Evolutionary conservation across 306 rosid genomes (phyloP), one percentile per base, ranked within the genome.

Genomic region (Trifolium subterraneum): DNA sequence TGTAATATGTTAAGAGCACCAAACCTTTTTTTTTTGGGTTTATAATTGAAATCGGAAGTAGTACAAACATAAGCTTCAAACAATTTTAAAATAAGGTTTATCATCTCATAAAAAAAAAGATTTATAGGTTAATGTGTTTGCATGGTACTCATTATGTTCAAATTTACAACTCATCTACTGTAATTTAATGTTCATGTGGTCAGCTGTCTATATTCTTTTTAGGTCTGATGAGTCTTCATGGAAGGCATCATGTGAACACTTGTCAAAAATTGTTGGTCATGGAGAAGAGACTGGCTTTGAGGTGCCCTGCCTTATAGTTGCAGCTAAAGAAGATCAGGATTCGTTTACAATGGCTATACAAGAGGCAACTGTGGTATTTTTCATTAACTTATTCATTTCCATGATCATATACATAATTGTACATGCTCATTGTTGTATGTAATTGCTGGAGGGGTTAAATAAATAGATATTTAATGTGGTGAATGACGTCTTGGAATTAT

Each of bases 251-350:
- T 84, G 93, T 51, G 92, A 94, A 51, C 86, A 91, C 64, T 79
- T 94, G 68, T 85, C 90, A 64, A 90, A 90, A 78, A 90, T 94
- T 11, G 96, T 97, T 77, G 80, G 95, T 79, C 97, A 94, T 78
- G 95, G 96, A 45, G 96, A 90, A 85, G 86, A 92, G 78, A 90
- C 96, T 73, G 99, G 99, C 69, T 91, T 76, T 81, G 92, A 89
- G 87, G 95, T 91, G 84, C 99, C 97, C 54, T 94, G 99, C 85
- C 91, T 94, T 80, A 94, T 94, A 83, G 95, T 92, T 81, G 97
- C 99, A 52, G 92, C 96, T 74, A 94, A 92, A 86, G 97, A 92
- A 67, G 99, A 94, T 59, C 80, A 79, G 81, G 93, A 86, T 83
- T 87, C 97, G 78, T 94, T 94, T 78, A 88, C 92, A 36, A 76